Conservation (phyloP, 768 basidiomycete genomes). For the Pisolithus albus region DNA sequence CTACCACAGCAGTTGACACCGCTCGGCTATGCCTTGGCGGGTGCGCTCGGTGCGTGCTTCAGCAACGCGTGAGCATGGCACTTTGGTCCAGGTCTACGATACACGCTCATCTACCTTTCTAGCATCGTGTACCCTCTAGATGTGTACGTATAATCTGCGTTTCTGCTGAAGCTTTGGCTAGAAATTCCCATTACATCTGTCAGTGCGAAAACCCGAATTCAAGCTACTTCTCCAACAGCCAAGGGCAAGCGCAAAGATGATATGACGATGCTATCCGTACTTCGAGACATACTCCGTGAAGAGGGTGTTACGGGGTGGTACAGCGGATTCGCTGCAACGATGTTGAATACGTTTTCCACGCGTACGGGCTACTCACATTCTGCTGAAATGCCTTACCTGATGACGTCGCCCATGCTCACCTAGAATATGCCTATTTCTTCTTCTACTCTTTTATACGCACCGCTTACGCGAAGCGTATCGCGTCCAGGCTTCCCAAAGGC, state of each 20-base stretch:
- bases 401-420: neutral
- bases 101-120: constrained; percentile 6
- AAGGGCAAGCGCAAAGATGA: constrained; percentile 46
- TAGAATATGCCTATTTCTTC: constrained; percentile 99
- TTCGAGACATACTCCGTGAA: constrained; percentile 65
- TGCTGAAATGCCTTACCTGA: neutral
- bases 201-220: constrained; percentile 93
- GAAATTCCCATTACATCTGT: neutral
- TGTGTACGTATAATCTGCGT: constrained; percentile 50
- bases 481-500: constrained; percentile 51
- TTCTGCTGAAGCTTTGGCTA: constrained; percentile 1
- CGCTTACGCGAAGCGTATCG: constrained; percentile 69
- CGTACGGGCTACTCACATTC: constrained; percentile 47
- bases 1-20: constrained; percentile 69
- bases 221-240: constrained; percentile 58
- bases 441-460: constrained; percentile 91
- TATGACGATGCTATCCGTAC: constrained; percentile 53
- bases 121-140: constrained; percentile 95
- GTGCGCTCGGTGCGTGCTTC: constrained; percentile 90
- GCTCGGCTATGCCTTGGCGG: constrained; percentile 83
- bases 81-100: neutral
- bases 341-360: constrained; percentile 98
- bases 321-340: constrained; percentile 89
- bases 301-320: constrained; percentile 84
- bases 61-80: constrained; percentile 71